Percentiles rank a stretch among this genome's conserved stretches.
Conservation (phyloP, 768 basidiomycete species). For the Saitozyma podzolica region DNA sequence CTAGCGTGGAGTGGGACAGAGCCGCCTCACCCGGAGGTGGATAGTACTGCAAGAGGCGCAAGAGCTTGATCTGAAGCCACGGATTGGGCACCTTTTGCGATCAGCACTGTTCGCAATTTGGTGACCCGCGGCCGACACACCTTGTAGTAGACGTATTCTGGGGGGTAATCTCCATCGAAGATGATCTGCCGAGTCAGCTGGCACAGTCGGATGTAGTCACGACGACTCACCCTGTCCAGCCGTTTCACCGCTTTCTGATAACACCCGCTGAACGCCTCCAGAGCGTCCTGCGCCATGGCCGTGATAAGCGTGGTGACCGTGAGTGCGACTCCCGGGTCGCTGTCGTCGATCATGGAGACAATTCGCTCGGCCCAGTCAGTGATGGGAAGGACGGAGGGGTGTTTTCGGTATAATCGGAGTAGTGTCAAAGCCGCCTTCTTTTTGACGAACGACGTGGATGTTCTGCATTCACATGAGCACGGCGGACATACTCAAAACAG, state of each 20-base stretch:
- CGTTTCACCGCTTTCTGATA: slow-evolving; percentile 94
- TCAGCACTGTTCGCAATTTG: neutral
- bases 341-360: slow-evolving; percentile 92
- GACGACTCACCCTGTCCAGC: slow-evolving; percentile 65
- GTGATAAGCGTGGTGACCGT: slow-evolving; percentile 91
- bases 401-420: slow-evolving; percentile 89
- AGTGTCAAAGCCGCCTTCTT: slow-evolving; percentile 97
- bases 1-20: neutral
- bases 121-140: slow-evolving; percentile 10
- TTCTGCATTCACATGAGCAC: slow-evolving; percentile 58
- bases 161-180: slow-evolving; percentile 82
- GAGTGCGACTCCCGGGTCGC: slow-evolving; percentile 87
- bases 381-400: slow-evolving; percentile 88
- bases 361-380: slow-evolving; percentile 95
- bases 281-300: slow-evolving; percentile 89
- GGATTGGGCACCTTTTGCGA: slow-evolving; percentile 73
- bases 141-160: slow-evolving; percentile 94
- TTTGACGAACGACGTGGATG: slow-evolving; percentile 91
- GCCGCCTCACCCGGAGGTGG: slow-evolving; percentile 76
- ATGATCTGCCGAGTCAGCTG: slow-evolving; percentile 63
- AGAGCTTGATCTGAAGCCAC: slow-evolving; percentile 94
- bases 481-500: neutral
- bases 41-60: slow-evolving; percentile 91
- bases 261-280: slow-evolving; percentile 85
- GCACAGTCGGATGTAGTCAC: slow-evolving; percentile 16